Conservation (phyloP, 2,329 filamentous ascomycete genomes). For the Nannizziopsis arthrosporioides region DNA sequence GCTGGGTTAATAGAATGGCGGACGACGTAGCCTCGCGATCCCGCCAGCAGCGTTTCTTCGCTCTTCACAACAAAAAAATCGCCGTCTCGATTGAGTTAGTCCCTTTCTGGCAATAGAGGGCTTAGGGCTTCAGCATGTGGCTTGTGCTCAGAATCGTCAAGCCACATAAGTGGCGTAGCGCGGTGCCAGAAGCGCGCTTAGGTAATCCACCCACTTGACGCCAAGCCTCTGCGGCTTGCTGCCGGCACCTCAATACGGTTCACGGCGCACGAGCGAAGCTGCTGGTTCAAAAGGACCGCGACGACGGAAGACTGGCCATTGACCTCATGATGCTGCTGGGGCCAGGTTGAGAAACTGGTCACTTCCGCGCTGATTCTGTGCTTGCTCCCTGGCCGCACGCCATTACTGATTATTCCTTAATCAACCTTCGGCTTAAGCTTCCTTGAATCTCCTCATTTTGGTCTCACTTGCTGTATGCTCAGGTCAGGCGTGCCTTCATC, state of each 20-base stretch:
- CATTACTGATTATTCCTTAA: no score
- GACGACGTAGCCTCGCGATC: no score
- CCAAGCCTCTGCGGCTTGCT: no score
- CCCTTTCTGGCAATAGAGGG: not conserved
- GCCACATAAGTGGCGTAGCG: slow-evolving; percentile 3
- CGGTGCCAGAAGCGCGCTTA: not conserved
- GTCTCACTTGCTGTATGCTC: slow-evolving; percentile 2
- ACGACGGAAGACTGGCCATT: no score
- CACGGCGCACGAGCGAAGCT: no score
- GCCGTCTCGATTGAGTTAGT: slow-evolving; percentile 3
- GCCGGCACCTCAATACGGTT: no score
- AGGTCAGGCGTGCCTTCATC: not conserved
- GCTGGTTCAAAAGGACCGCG: no score
- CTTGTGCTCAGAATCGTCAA: not conserved
- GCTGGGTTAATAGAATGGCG: not conserved
- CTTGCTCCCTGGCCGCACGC: no score
- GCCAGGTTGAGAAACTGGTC: no score
- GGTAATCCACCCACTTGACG: no score
- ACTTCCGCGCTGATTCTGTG: no score
- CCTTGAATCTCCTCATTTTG: not conserved
- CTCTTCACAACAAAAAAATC: slow-evolving; percentile 3
- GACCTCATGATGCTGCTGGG: no score
- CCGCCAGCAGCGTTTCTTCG: not conserved
- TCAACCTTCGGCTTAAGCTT: not conserved
- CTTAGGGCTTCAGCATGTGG: slow-evolving; percentile 4